A percentile compares a stretch with the other conserved stretches of the same genome.
Conservation (phyloP, 768 basidiomycete species). For the Kwoniella bestiolae region DNA sequence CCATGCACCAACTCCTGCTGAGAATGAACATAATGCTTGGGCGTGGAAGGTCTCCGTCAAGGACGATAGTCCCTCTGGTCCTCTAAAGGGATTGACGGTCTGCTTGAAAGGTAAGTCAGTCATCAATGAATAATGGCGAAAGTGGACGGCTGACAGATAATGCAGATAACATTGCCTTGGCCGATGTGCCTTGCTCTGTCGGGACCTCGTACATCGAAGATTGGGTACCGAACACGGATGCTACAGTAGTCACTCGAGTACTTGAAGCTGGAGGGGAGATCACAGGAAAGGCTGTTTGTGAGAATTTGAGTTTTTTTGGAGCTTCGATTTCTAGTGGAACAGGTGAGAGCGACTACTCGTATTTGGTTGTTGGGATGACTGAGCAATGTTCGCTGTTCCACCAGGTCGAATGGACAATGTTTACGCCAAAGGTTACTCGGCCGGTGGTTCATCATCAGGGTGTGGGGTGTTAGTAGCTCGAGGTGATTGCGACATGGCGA, state of each 20-base stretch:
- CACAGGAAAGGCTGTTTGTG: constrained; percentile 59
- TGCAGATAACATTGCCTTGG: constrained; percentile 58
- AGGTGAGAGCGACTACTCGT: constrained; percentile 23
- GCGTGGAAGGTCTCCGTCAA: constrained; percentile 37
- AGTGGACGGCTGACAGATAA: background rate
- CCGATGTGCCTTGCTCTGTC: constrained; percentile 60
- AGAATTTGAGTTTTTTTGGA: constrained; percentile 42
- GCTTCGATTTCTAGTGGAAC: constrained; percentile 32
- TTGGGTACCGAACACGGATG: constrained; percentile 59
- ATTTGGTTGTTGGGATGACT: too few relatives aligned
- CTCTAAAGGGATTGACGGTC: constrained; percentile 59
- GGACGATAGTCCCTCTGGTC: constrained; percentile 23
- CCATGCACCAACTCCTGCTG: constrained; percentile 25
- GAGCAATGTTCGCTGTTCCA: background rate
- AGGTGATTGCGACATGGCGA: constrained; percentile 60
- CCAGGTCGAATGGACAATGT: constrained; percentile 59
- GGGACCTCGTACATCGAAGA: constrained; percentile 59
- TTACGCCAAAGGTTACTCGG: constrained; percentile 59
- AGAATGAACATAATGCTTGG: constrained; percentile 48
- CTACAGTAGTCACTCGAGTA: constrained; percentile 61
- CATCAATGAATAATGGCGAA: background rate
- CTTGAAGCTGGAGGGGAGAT: constrained; percentile 60
- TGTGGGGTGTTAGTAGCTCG: constrained; percentile 59
- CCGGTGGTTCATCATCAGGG: constrained; percentile 61
- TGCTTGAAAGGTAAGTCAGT: constrained; percentile 58